phyloP scores from a whole-genome alignment of 2,329 filamentous ascomycete genomes.

The Fusarium sambucinum region DNA sequence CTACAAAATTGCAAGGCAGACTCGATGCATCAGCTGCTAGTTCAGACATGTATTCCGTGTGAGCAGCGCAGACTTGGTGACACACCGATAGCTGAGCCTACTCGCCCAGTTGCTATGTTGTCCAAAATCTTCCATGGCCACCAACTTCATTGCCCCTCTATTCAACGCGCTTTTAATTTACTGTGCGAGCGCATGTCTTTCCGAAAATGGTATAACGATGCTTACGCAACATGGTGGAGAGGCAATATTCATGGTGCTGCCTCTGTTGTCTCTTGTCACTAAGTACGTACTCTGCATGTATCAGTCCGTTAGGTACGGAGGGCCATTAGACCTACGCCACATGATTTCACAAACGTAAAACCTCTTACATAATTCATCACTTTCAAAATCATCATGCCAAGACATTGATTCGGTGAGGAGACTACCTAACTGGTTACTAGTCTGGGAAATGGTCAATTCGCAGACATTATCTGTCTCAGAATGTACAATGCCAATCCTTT shows the following conservation, averaged over 20 bases:
- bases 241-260: rapidly evolving
- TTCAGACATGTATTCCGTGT: background rate
- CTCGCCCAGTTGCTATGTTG: background rate
- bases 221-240: background rate
- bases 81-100: background rate
- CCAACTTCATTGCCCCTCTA: too few species aligned
- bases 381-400: background rate
- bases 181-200: background rate
- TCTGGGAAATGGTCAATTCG: too few species aligned
- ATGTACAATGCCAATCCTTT: too few species aligned
- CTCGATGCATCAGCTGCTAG: background rate
- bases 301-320: background rate
- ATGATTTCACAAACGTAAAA: background rate
- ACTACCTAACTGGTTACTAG: too few species aligned
- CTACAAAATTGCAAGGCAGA: conserved; percentile 11
- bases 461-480: too few species aligned
- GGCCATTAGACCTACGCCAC: background rate
- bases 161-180: too few species aligned
- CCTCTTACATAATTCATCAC: background rate
- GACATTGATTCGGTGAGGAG: background rate
- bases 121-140: too few species aligned
- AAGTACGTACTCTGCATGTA: background rate
- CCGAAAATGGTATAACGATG: background rate
- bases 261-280: background rate
- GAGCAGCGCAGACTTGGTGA: background rate